Conservation (phyloP, 164 flowering plant species). For the Magnolia changhungtana region DNA sequence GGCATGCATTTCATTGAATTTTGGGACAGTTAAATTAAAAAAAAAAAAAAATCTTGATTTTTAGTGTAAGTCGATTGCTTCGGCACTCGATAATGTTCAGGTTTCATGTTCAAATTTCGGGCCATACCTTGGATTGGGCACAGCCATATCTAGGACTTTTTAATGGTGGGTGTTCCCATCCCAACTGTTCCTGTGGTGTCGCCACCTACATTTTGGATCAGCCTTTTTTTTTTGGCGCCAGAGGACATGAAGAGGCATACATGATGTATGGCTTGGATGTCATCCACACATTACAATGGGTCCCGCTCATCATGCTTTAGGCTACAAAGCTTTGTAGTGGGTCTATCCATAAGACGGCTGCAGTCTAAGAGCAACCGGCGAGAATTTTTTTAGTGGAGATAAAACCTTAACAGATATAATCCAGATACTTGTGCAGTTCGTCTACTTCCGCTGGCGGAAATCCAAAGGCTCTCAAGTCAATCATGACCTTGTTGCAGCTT, state of each 20-base stretch:
- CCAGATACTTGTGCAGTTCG: constrained; percentile 47
- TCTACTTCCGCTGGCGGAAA: constrained; percentile 28
- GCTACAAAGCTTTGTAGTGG: not conserved
- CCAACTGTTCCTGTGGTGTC: no score
- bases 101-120: not conserved
- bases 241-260: not conserved
- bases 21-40: not conserved
- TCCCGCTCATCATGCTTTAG: not conserved
- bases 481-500: constrained; percentile 1
- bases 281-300: no score
- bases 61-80: not conserved
- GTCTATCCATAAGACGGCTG: not conserved
- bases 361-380: not conserved
- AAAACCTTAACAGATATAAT: constrained; percentile 24
- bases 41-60: not conserved
- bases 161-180: no score
- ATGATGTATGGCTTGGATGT: not conserved
- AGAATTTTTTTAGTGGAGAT: constrained; percentile 8
- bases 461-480: constrained; percentile 14
- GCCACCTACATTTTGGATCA: no score
- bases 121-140: not conserved
- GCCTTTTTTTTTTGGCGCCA: not conserved
- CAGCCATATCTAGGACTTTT: no score
- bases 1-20: not conserved
- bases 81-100: not conserved